phyloP scores from a whole-genome alignment of 176 grass and related monocot genomes.

The Eragrostis nindensis region DNA sequence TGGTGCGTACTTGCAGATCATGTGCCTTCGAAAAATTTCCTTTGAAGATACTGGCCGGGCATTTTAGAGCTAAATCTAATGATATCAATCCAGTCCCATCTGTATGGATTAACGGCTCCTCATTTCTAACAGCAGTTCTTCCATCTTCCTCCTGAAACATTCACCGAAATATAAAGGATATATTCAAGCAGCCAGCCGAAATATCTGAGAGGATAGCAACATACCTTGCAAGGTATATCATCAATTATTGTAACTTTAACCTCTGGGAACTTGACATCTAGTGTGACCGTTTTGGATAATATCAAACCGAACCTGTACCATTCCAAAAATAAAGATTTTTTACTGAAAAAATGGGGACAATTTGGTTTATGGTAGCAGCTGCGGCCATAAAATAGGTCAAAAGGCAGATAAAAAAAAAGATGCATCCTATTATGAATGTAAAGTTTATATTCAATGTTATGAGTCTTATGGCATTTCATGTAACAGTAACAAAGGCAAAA shows the following conservation, averaged over 20 bases:
- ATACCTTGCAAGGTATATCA: conserved; percentile 69
- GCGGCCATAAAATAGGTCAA: too few species aligned
- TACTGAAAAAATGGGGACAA: background rate
- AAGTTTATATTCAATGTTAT: too few species aligned
- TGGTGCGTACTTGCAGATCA: too few species aligned
- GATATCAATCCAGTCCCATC: conserved; percentile 93
- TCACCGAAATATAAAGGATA: conserved; percentile 11
- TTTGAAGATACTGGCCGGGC: conserved; percentile 52
- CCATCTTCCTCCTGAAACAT: conserved; percentile 53
- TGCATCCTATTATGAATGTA: too few species aligned
- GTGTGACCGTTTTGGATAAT: conserved; percentile 77
- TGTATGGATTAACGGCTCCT: conserved; percentile 60
- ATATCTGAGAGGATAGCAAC: background rate
- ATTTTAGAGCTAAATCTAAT: conserved; percentile 71
- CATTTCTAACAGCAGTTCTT: conserved; percentile 10
- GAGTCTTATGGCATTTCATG: too few species aligned
- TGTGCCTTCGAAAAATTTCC: conserved; percentile 43
- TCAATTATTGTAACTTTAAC: conserved; percentile 50
- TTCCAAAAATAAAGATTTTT: background rate
- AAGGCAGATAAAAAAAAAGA: too few species aligned
- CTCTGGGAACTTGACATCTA: conserved; percentile 48
- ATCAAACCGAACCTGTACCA: conserved; percentile 75
- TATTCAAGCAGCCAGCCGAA: conserved; percentile 4
- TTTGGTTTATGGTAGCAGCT: background rate
- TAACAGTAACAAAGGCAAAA: too few species aligned